phyloP scores from a whole-genome alignment of 768 basidiomycete species.

The Hydnomerulius pinastri region DNA sequence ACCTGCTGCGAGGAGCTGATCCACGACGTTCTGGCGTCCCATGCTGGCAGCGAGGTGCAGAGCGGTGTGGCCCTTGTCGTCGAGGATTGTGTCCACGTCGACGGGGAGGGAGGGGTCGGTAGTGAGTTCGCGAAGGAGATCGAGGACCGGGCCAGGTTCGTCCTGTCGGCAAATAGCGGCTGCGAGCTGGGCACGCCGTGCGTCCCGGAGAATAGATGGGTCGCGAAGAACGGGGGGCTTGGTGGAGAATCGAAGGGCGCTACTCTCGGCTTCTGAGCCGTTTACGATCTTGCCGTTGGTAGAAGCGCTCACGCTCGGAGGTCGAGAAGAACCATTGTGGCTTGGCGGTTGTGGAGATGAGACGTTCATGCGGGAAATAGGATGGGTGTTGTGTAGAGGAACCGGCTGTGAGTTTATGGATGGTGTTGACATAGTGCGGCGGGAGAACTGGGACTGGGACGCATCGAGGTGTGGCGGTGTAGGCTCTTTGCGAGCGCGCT shows the following conservation, averaged over 20 bases:
- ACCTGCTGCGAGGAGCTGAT: conserved; percentile 70
- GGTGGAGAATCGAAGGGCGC: conserved; percentile 64
- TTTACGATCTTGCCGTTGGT: conserved; percentile 47
- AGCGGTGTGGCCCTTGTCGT: conserved; percentile 93
- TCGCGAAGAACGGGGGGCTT: conserved; percentile 63
- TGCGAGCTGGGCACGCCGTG: conserved; percentile 62
- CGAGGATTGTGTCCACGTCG: conserved; percentile 84
- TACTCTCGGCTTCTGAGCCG: conserved; percentile 44
- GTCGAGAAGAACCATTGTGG: conserved; percentile 50
- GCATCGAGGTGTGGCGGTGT: conserved; percentile 36
- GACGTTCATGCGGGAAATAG: conserved; percentile 34
- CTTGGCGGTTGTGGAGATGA: conserved; percentile 37
- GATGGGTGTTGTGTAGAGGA: conserved; percentile 22
- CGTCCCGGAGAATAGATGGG: conserved; percentile 48
- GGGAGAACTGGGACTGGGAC: conserved; percentile 20
- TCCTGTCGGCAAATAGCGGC: conserved; percentile 70
- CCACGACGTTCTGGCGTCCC: conserved; percentile 66
- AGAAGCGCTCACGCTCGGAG: conserved; percentile 41
- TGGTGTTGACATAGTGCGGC: conserved; percentile 4
- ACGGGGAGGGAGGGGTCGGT: conserved; percentile 37
- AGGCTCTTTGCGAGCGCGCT: conserved; percentile 66
- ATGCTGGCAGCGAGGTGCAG: conserved; percentile 92
- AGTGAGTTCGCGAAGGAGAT: conserved; percentile 65
- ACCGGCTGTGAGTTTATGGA: conserved; percentile 16
- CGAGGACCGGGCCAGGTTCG: conserved; percentile 61